A percentile compares a stretch with the other conserved stretches of the same genome.
Conservation (phyloP, 2,329 filamentous ascomycete species). For the Apiospora rasikravindrae region DNA sequence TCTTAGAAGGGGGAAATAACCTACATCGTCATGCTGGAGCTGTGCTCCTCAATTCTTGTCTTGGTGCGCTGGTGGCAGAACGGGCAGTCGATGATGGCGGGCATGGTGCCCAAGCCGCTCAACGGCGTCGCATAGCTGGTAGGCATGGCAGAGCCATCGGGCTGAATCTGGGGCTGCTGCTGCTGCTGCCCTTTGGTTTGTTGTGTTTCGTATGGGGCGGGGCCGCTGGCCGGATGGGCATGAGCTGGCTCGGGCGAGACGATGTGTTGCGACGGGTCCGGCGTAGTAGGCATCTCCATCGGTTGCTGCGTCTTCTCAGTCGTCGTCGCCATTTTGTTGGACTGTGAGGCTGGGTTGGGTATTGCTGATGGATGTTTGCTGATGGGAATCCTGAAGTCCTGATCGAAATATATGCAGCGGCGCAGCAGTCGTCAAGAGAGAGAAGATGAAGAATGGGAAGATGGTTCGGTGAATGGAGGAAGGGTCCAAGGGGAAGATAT, state of each 20-base stretch:
- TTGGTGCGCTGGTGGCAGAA: constrained; percentile 23
- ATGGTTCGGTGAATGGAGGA: background rate
- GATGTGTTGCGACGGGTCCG: background rate
- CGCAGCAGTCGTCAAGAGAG: background rate
- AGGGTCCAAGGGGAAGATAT: background rate
- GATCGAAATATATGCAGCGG: background rate
- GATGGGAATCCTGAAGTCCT: background rate
- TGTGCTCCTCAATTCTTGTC: constrained; percentile 24
- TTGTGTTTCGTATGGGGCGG: constrained; percentile 1
- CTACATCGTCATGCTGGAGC: constrained; percentile 26
- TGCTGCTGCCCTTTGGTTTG: background rate
- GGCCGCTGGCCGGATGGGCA: background rate
- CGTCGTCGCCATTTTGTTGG: background rate
- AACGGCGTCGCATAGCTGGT: constrained; percentile 16
- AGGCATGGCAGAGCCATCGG: background rate
- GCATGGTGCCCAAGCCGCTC: constrained; percentile 6
- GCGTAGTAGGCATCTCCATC: background rate
- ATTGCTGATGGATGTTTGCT: background rate
- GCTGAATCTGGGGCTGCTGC: background rate
- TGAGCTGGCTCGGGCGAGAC: background rate
- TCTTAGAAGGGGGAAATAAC: background rate
- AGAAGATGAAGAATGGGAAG: background rate
- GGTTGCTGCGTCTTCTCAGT: constrained; percentile 1
- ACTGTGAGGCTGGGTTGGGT: background rate
- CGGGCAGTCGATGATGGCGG: constrained; percentile 27